Base-by-base conservation (phyloP, 106 monocot genomes). In the Alisma plantagoaquatica region DNA sequence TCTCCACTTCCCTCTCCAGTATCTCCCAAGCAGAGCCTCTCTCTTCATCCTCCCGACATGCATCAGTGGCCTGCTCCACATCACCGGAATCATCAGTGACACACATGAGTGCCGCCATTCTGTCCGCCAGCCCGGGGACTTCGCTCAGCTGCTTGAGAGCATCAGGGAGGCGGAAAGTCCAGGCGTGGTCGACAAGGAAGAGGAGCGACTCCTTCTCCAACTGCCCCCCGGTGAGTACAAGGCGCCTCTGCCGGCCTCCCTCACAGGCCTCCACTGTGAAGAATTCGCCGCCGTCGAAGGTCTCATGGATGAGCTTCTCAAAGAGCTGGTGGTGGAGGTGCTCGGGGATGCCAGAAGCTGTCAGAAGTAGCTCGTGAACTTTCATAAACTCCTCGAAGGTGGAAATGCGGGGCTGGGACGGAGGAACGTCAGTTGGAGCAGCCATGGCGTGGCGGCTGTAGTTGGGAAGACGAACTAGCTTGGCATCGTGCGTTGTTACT, bases 21-120 rank as follows among this genome's bases (percentile, higher is more conserved):
- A 81, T 53, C 47, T 84, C 70, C 43, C 51, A 56, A 60, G 71
- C 73, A 28, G 54, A 53, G 7, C 33, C 51, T 3, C 31, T 24
- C 8, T 15, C 46, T 17, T 33, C 47, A 23, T 22, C 66, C 51
- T 68, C 68, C 3, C 43, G 41, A 26, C 57, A 23, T 25, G 4
- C 65, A 20, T 73, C 70, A 4, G 23, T 27, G 27, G 70, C 75
- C 30, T 4, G 43, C 28, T 71, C 76, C 51, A 31, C 60, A 33
- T 47, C 44, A 6, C 58, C 71, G 14, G 31, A 23, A 52, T 93
- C 93, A n/a, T 63, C 10, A 51, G 88, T 84, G 24, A 96, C 88
- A 53, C 84, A 98, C 96, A 98, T 98, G 66, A 98, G 50, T 3
- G 81, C 64, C 2, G 88, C 89, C 96, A 98, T 98, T 54, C 96